Conservation (phyloP, 169 alveolate species). For the Fabrea salina region DNA sequence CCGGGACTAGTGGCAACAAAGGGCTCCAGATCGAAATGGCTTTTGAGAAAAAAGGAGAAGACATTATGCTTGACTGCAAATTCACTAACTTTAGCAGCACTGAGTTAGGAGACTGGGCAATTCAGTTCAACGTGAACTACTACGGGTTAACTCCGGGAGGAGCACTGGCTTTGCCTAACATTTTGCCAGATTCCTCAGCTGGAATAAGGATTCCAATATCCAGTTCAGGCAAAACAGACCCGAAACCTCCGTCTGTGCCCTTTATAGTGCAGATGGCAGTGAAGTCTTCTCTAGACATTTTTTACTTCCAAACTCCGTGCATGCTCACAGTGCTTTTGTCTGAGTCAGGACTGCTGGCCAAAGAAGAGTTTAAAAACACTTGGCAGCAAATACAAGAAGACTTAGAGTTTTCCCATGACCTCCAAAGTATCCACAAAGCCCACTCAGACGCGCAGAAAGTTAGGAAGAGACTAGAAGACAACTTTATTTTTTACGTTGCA, state of each 20-base stretch:
- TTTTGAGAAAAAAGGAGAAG: constrained; percentile 42
- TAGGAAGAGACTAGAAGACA: background rate
- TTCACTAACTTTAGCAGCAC: constrained; percentile 39
- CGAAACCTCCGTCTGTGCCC: background rate
- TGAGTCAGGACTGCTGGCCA: background rate
- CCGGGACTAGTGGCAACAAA: constrained; percentile 31
- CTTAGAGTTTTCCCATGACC: background rate
- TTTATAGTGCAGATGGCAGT: constrained; percentile 54
- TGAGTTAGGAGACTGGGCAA: constrained; percentile 52
- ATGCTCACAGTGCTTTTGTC: constrained; percentile 48
- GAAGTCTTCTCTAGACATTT: constrained; percentile 56
- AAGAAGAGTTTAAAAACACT: constrained; percentile 3
- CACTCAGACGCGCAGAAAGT: background rate
- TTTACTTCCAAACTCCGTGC: constrained; percentile 59
- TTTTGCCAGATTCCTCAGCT: constrained; percentile 2
- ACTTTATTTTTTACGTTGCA: constrained; percentile 1
- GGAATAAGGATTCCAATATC: constrained; percentile 6
- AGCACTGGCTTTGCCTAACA: background rate
- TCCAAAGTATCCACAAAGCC: background rate
- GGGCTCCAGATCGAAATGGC: constrained; percentile 59
- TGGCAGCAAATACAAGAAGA: background rate
- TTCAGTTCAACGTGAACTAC: constrained; percentile 58
- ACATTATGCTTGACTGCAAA: constrained; percentile 41
- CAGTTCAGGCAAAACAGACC: background rate
- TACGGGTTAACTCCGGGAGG: constrained; percentile 43